These are phyloP conservation scores for Shiraia bambusicola DNA, from an alignment of 2,329 filamentous ascomycete species.

Conservation along the genomic window DNA sequence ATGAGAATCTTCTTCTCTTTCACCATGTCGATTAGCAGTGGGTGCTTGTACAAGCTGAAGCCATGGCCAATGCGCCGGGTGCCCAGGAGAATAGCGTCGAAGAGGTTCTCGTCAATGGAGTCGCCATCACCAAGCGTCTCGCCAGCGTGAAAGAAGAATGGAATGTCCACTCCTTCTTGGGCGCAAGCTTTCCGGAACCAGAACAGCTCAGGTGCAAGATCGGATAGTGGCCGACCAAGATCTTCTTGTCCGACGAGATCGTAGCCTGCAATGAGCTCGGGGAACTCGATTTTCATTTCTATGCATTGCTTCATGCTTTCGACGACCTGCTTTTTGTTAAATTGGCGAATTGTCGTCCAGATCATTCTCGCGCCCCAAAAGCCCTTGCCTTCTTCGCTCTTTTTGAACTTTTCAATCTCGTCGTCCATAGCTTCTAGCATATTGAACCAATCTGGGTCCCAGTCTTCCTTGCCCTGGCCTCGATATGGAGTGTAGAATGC, in stretches of 20 bases:
- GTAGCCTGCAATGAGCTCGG: slow-evolving; percentile 80
- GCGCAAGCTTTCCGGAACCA: slow-evolving; percentile 90
- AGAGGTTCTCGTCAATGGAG: slow-evolving; percentile 78
- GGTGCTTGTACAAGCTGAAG: slow-evolving; percentile 88
- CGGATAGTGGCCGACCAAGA: slow-evolving; percentile 69
- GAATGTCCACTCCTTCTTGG: slow-evolving; percentile 75
- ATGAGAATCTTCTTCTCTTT: slow-evolving; percentile 85
- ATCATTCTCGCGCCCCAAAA: slow-evolving; percentile 89
- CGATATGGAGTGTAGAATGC: slow-evolving; percentile 74
- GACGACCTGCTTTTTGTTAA: slow-evolving; percentile 66
- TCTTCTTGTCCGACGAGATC: slow-evolving; percentile 91
- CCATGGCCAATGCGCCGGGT: slow-evolving; percentile 88
- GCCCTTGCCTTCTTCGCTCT: slow-evolving; percentile 65
- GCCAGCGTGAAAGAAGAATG: slow-evolving; percentile 95
- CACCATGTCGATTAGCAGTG: slow-evolving; percentile 82
- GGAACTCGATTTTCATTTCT: slow-evolving; percentile 73
- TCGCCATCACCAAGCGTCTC: slow-evolving; percentile 81
- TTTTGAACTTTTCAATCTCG: slow-evolving; percentile 74
- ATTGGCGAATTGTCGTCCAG: slow-evolving; percentile 73
- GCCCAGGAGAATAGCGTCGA: slow-evolving; percentile 83
- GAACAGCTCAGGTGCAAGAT: slow-evolving; percentile 81
- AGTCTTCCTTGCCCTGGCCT: slow-evolving; percentile 62
- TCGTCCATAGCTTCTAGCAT: slow-evolving; percentile 75
- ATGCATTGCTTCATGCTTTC: slow-evolving; percentile 87
- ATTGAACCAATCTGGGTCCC: slow-evolving; percentile 67